Evolutionary conservation across 306 rosid species (phyloP), one percentile per base, ranked within the genome.

Genomic region (Biancaea sappan): DNA sequence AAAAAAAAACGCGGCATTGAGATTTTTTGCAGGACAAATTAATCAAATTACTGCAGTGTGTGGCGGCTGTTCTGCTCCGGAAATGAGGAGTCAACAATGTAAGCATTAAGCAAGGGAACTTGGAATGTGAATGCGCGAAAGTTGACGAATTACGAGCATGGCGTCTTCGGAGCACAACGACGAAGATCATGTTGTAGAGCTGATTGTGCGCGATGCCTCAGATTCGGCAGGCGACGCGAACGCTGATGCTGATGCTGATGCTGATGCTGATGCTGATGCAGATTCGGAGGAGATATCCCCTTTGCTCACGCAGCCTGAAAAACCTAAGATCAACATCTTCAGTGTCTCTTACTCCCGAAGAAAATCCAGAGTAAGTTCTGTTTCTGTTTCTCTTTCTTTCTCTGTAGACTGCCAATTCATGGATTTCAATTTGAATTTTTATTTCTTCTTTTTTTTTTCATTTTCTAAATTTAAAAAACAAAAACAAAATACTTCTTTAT

Each of bases 311-410:
- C 84, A 41, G 67, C 57, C 69, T 0, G 90, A 84, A 78, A 85
- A 80, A 79, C 93, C 97, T 6, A 92, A 85, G 84, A 84, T 92
- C 84, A 90, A 90, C 80, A 89, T 92, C 48, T 92, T 92, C 86
- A 86, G 88, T 50, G 15, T 84, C 79, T 76, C 89, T 53, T 90
- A 92, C 51, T 90, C 93, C 43, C 79, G 92, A 44, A 79, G 73
- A 79, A 85, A 73, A 43, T 80, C 92, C 18, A 71, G 81, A 86
- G 96, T 85, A 83, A 54, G 54, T 35, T 19, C 5, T 63, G 0
- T 9, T 34, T 54, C 22, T 25, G 9, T 8, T 41, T 29, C 28
- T 12, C n/a, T 19, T n/a, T 1, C 6, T 18, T 61, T 15, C 6
- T n/a, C n/a, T n/a, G n/a, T n/a, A n/a, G n/a, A n/a, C n/a, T n/a